Conservation (phyloP, 2,329 filamentous ascomycete species). For the Fonsecaea nubica region DNA sequence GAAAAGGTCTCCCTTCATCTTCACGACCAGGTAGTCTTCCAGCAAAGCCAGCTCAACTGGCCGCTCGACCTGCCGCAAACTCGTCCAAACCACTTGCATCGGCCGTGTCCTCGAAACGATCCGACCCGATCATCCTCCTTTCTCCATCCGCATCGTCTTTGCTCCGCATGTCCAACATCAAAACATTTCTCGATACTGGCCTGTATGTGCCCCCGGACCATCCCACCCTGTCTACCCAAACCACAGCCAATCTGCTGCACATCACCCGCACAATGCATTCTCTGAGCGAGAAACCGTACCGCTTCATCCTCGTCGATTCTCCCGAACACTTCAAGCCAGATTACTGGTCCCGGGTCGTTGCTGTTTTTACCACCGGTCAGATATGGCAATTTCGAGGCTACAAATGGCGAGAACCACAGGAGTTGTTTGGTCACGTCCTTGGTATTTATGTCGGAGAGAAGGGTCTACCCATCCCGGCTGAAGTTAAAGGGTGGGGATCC, state of each 20-base stretch:
- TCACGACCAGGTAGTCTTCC: slow-evolving; percentile 41
- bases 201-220: slow-evolving; percentile 78
- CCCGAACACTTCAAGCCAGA: slow-evolving; percentile 96
- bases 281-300: slow-evolving; percentile 68
- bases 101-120: slow-evolving; percentile 53
- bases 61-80: slow-evolving; percentile 33
- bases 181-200: slow-evolving; percentile 87
- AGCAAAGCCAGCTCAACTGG: slow-evolving; percentile 33
- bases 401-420: slow-evolving; percentile 88
- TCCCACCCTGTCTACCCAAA: slow-evolving; percentile 64
- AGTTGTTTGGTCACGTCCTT: slow-evolving; percentile 86
- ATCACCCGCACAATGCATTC: slow-evolving; percentile 77
- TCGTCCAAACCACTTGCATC: slow-evolving; percentile 38
- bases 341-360: slow-evolving; percentile 94
- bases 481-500: slow-evolving; percentile 82
- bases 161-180: slow-evolving; percentile 93
- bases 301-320: slow-evolving; percentile 94
- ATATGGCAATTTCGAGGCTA: slow-evolving; percentile 99
- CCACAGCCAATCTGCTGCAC: slow-evolving; percentile 80
- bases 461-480: slow-evolving; percentile 78
- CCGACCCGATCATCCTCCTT: slow-evolving; percentile 91
- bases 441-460: slow-evolving; percentile 92
- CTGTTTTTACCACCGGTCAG: slow-evolving; percentile 96
- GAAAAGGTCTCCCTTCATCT: slow-evolving; percentile 49
- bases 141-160: slow-evolving; percentile 95